Conservation (phyloP, 371 early-diverging fungal species). For the Massospora cicadina region DNA sequence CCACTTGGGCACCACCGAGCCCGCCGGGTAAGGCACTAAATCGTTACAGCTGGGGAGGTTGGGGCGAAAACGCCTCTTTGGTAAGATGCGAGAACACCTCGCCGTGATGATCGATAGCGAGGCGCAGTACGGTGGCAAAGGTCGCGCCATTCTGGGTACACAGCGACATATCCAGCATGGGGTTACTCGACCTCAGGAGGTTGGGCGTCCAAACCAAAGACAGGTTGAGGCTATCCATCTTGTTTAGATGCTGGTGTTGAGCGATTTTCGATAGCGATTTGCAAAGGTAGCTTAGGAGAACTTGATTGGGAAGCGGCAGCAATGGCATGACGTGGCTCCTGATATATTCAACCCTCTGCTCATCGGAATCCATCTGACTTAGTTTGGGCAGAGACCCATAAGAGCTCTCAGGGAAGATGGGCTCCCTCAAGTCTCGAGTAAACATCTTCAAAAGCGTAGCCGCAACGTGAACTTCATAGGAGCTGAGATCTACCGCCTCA, state of each 20-base stretch:
- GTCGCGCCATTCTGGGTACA: conserved; percentile 13
- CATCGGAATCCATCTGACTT: neutral
- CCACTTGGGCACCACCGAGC: no score
- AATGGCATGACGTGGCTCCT: conserved; percentile 22
- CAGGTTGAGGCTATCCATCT: conserved; percentile 68
- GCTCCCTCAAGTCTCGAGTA: conserved; percentile 55
- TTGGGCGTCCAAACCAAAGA: conserved; percentile 79
- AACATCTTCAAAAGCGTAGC: conserved; percentile 45
- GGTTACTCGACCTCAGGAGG: conserved; percentile 48
- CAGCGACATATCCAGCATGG: conserved; percentile 28
- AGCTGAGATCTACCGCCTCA: neutral
- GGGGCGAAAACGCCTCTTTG: no score
- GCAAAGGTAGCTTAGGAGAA: conserved; percentile 40
- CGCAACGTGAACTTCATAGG: neutral
- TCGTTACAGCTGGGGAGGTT: no score
- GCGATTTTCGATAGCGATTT: conserved; percentile 40
- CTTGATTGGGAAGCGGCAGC: conserved; percentile 19
- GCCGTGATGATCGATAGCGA: neutral
- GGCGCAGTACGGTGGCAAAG: neutral
- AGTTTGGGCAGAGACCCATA: conserved; percentile 23
- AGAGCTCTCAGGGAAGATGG: conserved; percentile 37
- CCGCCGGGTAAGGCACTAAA: no score
- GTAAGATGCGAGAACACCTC: neutral
- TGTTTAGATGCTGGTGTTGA: conserved; percentile 33
- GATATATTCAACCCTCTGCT: conserved; percentile 21